Conservation (phyloP, 306 rosid genomes). For the Castanopsis chinensis region DNA sequence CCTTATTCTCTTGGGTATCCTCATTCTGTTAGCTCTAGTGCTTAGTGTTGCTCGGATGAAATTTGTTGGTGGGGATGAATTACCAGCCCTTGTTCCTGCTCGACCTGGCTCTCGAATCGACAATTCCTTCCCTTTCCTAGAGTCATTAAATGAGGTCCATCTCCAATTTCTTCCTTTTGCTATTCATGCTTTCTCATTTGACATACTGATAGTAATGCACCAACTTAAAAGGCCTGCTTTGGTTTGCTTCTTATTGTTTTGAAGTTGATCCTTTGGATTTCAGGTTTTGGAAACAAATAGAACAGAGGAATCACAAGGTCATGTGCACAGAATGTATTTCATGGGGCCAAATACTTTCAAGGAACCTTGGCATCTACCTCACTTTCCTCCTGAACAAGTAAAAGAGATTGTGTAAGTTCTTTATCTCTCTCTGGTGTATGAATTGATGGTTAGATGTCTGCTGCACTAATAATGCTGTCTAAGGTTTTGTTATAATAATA, state of each 20-base stretch:
- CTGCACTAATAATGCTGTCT: neutral
- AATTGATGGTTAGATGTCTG: neutral
- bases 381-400: constrained; percentile 87
- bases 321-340: constrained; percentile 94
- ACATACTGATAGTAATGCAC: neutral
- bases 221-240: constrained; percentile 14
- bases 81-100: constrained; percentile 57
- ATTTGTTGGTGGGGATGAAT: constrained; percentile 71
- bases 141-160: constrained; percentile 89
- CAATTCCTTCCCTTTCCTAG: constrained; percentile 92
- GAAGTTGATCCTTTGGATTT: constrained; percentile 29
- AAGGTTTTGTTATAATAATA: neutral
- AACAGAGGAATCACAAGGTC: constrained; percentile 96
- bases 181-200: constrained; percentile 7
- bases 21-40: constrained; percentile 74
- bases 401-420: constrained; percentile 85
- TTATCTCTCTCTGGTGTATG: constrained; percentile 9
- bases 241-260: constrained; percentile 2
- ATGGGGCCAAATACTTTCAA: constrained; percentile 97
- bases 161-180: constrained; percentile 25
- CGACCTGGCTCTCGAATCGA: constrained; percentile 70
- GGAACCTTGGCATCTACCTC: constrained; percentile 96
- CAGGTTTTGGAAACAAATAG: constrained; percentile 76
- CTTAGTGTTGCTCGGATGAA: constrained; percentile 92
- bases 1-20: constrained; percentile 68